These are phyloP conservation scores for Rhodomyrtus psidioides DNA, from an alignment of 441 rosid genomes.

Conservation along the genomic window DNA sequence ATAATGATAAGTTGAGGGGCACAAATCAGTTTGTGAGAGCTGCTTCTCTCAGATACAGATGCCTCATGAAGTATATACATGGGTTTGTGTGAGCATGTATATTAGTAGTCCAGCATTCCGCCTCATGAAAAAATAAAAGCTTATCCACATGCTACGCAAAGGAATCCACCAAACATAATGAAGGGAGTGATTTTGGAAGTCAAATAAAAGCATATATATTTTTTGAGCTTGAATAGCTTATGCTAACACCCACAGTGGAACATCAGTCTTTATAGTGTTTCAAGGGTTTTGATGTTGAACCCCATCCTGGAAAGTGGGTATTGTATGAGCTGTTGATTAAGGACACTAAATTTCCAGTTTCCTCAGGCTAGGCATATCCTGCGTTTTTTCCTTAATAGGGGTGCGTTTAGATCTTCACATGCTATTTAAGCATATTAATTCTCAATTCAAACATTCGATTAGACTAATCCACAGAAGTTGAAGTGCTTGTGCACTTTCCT, in stretches of 20 bases:
- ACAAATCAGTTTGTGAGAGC: background rate
- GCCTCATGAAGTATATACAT: background rate
- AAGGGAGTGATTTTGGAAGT: background rate
- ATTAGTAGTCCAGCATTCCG: background rate
- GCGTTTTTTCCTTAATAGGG: background rate
- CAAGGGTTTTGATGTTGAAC: background rate
- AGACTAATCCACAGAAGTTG: background rate
- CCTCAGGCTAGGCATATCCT: background rate
- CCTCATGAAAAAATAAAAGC: background rate
- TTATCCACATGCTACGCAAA: background rate
- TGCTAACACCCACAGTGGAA: background rate
- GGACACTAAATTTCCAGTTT: background rate
- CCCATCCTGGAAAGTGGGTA: background rate
- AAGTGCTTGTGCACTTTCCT: background rate
- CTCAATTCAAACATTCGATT: background rate
- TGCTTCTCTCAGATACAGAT: background rate
- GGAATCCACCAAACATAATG: background rate
- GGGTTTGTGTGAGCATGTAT: background rate
- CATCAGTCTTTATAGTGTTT: background rate
- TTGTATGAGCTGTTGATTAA: background rate
- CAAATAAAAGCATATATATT: background rate
- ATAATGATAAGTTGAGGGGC: background rate
- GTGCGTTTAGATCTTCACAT: background rate
- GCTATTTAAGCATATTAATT: background rate
- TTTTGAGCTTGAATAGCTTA: background rate